These are phyloP conservation scores for Citrus maxima DNA, from an alignment of 345 rosid genomes.

Conservation along the genomic window DNA sequence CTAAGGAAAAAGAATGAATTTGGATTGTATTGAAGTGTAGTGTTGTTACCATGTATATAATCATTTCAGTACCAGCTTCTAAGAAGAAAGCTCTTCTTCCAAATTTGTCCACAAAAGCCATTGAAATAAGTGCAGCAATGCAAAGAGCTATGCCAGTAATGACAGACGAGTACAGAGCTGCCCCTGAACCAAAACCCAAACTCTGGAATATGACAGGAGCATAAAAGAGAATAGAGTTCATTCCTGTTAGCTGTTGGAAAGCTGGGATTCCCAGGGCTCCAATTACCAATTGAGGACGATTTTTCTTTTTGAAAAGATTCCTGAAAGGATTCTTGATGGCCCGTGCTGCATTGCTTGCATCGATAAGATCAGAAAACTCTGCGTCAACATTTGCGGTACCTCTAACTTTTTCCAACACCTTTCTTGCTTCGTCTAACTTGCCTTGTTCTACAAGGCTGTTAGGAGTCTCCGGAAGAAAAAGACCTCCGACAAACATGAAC, in stretches of 20 bases:
- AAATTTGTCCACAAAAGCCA: conserved; percentile 61
- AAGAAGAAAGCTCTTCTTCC: conserved; percentile 79
- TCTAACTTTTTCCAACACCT: conserved; percentile 56
- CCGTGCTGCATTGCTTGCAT: conserved; percentile 68
- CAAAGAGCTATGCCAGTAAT: conserved; percentile 60
- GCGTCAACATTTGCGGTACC: conserved; percentile 70
- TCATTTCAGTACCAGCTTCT: conserved; percentile 76
- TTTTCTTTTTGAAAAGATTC: conserved; percentile 57
- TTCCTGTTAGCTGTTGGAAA: conserved; percentile 82
- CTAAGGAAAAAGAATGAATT: neutral
- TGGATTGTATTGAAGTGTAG: neutral
- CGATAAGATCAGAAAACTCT: conserved; percentile 68
- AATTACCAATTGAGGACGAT: conserved; percentile 64
- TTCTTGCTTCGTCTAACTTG: conserved; percentile 54
- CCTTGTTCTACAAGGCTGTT: conserved; percentile 88
- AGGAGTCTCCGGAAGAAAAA: conserved; percentile 69
- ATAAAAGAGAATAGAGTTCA: conserved; percentile 81
- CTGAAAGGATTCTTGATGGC: conserved; percentile 68
- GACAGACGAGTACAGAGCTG: conserved; percentile 60
- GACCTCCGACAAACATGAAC: conserved; percentile 68
- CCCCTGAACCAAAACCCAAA: conserved; percentile 67
- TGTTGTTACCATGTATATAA: conserved; percentile 57
- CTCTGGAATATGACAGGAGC: conserved; percentile 87
- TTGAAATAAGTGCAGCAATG: conserved; percentile 57
- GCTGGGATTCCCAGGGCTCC: conserved; percentile 80